Base-by-base conservation (phyloP, 2,329 filamentous ascomycete genomes). In the Ceratocystis diversiconidia region DNA sequence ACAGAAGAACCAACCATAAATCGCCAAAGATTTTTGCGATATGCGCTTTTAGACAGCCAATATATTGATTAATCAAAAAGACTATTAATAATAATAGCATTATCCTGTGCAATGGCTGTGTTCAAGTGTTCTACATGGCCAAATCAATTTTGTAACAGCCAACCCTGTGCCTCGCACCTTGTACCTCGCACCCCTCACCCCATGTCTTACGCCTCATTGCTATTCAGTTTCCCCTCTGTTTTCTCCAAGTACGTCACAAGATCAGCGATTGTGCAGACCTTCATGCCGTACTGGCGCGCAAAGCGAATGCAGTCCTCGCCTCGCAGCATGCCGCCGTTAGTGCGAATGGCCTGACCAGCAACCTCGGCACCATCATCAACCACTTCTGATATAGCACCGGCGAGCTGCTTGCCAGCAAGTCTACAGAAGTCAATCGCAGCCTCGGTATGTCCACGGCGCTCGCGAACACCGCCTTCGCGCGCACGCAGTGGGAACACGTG, bases 211-310 rank as follows among this genome's bases (percentile, higher is more conserved):
- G 72, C 73, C n/a, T 78, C 79, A 66, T 81, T 82, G 28, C 75
- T 68, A 62, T 73, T 74, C 12, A 81, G 72, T 74, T 82, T 83
- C 46, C 85, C 86, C 77, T 92, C 86, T 48, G 80, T 85, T 79
- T 85, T 86, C 75, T 94, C 87, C 67, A 96, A 78, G 74, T 95
- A 88, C 66, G 79, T 79, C 32, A 92, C 87, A 76, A 99, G 76
- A 76, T 92, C 91, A 73, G 92, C 91, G 76, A 99, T 97, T 36
- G 94, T 97, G 77, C 92, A 95, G 67, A 95, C 90, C 79, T 88
- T 94, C 70, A 99, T 79, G 3, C 91, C 91, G 85, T 88, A 97
- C 76, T 82, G 85, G 75, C 85, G 85, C 32, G 91, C 94, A 80
- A 99, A 99, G 62, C 80, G 82, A 72, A 99, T 79, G 77, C 92